Conservation (phyloP, 768 basidiomycete genomes). For the Pulveroboletus sp. region DNA sequence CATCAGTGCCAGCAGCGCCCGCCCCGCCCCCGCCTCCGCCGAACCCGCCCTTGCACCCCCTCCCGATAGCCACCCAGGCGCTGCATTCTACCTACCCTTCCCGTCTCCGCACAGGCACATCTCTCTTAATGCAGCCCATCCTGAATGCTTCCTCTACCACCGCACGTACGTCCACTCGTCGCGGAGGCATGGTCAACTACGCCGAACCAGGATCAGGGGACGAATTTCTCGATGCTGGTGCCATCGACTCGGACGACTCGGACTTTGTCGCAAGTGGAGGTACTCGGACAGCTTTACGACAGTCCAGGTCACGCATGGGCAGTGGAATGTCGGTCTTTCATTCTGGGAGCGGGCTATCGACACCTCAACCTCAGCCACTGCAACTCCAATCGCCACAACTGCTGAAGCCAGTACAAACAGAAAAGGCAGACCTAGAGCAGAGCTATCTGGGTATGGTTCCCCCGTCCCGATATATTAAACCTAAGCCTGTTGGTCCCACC, state of each 20-base stretch:
- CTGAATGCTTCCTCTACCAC: conserved; percentile 39
- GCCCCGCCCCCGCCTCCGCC: conserved; percentile 32
- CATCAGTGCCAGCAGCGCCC: conserved; percentile 31
- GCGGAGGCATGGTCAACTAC: conserved; percentile 77
- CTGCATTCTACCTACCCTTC: conserved; percentile 80
- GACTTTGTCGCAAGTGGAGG: conserved; percentile 70
- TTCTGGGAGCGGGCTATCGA: conserved; percentile 41
- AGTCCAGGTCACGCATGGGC: conserved; percentile 40
- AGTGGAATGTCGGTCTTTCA: conserved; percentile 53
- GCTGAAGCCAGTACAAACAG: conserved; percentile 23
- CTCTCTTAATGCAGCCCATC: conserved; percentile 88
- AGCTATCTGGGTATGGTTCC: conserved; percentile 87
- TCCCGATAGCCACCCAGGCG: conserved; percentile 66
- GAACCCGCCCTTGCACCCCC: conserved; percentile 50
- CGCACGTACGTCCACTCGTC: conserved; percentile 47
- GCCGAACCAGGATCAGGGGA: conserved; percentile 83
- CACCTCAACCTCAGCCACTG: conserved; percentile 27
- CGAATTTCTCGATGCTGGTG: conserved; percentile 76
- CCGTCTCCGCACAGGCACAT: conserved; percentile 84
- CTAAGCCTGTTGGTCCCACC: conserved; percentile 53
- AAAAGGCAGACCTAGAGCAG: conserved; percentile 70
- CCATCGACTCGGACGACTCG: conserved; percentile 79
- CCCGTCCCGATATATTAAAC: conserved; percentile 70
- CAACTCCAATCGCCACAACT: conserved; percentile 17
- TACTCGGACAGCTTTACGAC: conserved; percentile 52